Conservation (phyloP, 2,329 filamentous ascomycete genomes). For the Botrytis porri region DNA sequence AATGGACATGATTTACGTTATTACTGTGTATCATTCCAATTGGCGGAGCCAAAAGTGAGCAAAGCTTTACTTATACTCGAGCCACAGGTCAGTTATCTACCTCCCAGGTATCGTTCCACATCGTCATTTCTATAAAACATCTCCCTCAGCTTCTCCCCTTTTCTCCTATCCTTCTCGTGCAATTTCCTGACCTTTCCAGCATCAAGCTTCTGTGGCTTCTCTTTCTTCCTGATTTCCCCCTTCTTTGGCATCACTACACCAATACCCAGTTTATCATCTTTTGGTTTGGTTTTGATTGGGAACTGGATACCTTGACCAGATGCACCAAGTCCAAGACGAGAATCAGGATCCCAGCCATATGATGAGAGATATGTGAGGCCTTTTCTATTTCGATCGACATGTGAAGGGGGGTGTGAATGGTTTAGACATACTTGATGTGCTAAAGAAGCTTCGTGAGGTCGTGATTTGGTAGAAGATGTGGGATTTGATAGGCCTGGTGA, state of each 20-base stretch:
- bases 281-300: conserved; percentile 67
- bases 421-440: conserved; percentile 68
- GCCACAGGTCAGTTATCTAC: not conserved
- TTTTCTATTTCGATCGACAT: conserved; percentile 67
- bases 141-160: conserved; percentile 60
- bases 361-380: conserved; percentile 63
- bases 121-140: conserved; percentile 76
- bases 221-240: conserved; percentile 40
- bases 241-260: conserved; percentile 50
- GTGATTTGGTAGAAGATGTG: conserved; percentile 16
- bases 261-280: conserved; percentile 72
- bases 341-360: conserved; percentile 74
- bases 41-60: not conserved
- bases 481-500: not conserved
- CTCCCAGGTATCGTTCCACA: conserved; percentile 61
- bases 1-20: not conserved
- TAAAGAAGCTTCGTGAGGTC: conserved; percentile 57
- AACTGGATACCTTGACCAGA: conserved; percentile 66
- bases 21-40: not conserved
- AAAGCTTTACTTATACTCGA: not conserved
- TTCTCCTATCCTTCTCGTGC: conserved; percentile 60
- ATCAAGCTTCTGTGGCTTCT: conserved; percentile 54
- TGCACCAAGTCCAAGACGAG: conserved; percentile 67
- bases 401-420: conserved; percentile 70
- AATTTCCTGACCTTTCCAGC: conserved; percentile 67